Evolutionary conservation across 2,329 filamentous ascomycete genomes (phyloP), one percentile per base, ranked within the genome.

Genomic region (Cladophialophora bantiana): DNA sequence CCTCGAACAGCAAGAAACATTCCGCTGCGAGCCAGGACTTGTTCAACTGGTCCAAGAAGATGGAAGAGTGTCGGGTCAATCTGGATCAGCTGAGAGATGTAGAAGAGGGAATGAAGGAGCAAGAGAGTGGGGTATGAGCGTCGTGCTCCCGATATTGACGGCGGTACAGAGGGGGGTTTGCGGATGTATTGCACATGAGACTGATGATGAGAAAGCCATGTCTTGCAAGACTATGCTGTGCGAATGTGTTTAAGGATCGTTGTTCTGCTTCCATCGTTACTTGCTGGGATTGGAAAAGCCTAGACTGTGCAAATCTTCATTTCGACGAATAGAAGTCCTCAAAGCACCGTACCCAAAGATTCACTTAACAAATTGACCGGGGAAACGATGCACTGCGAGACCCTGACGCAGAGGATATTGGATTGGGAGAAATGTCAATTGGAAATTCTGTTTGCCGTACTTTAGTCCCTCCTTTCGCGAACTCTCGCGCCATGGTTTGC

Each of bases 21-120:
- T 66, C 68, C 15, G 69, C 71, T 32, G 67, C 67, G 18, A 70
- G 70, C 15, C 62, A 73, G 48, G 69, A 71, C 20, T 59, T 73
- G 63, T 68, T 68, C 52, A 64, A 71, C 54, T 72, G 70, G 70
- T 68, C 70, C 7, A 68, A 68, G 57, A 73, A 72, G 55, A 73
- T 73, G 71, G 71, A 73, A 65, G 70, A 73, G 35, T 72, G 70
- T 53, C 61, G 71, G 34, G 61, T 73, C 54, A 72, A 73, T 58
- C 64, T 73, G 10, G 71, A 73, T 60, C 71, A 72, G 40, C 55
- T 73, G 56, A 56, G 71, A 52, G 71, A 73, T 61, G 71, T 73
- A 26, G 71, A 73, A 34, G 71, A 73, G 62, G 71, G 71, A 7
- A 72, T 73, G 69, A 66, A 40, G 35, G 64, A 59, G 13, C 26